Base-by-base conservation (phyloP, 768 basidiomycete species). In the Mycena alexandri region DNA sequence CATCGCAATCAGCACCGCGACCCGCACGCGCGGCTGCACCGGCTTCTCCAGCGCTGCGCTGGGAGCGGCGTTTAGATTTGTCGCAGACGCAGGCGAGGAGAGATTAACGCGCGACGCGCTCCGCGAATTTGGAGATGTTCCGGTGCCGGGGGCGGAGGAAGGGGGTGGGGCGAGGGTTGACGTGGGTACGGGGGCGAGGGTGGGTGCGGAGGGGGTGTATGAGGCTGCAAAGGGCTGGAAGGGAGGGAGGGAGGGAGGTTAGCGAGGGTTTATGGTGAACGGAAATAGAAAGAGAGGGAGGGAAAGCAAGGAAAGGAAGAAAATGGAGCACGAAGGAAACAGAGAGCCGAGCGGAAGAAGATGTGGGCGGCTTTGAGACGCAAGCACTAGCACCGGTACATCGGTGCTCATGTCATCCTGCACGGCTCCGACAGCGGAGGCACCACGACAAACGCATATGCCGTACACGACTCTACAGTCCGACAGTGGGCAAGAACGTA, bases 1-100 rank as follows among this genome's bases (percentile, higher is more conserved):
- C 84, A 85, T 84, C 6, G 84, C 83, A 44, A 85, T 81, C 36
- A 85, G 74, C 19, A 85, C 82, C 0, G 81, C 79, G 34, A 85
- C 77, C 41, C 76, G 77, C 25, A 85, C 74, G 48, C 73, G 61
- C 38, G 78, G 68, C 52, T 73, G 74, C 21, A 60, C 63, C 8
- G 53, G 44, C 46, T 52, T 55, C 12, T 55, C 68, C 65, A 55
- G 72, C 63, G 59, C 63, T 47, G 47, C 19, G 12, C 2, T 6
- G 1, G 22, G 12, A 24, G 5, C 6, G 2, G 22, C 12, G n/a
- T 7, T 47, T 5, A 47, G 33, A 36, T 21, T 58, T 8, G 44
- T 5, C 12, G 19, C 25, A 17, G 46, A 14, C 16, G 52, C 10
- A 9, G 14, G 21, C 12, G 67, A 11, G 17, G 19, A 43, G 68